Percentiles rank a stretch among this genome's conserved stretches.
phyloP scores from a whole-genome alignment of 768 basidiomycete species.

The Mycena alexandri region DNA sequence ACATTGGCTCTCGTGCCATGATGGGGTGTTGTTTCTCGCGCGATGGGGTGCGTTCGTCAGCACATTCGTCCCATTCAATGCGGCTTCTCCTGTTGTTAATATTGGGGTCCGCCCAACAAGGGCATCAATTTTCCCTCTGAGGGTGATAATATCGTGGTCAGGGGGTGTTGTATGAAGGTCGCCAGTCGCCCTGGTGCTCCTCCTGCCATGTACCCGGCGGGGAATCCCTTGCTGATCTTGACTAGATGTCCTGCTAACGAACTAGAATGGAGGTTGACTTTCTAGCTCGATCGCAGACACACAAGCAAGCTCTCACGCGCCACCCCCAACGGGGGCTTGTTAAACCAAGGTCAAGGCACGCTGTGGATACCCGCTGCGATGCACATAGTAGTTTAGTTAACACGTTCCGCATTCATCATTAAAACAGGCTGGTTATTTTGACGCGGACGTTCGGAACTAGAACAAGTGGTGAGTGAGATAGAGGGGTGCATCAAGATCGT shows the following conservation, averaged over 20 bases:
- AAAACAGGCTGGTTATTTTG: background rate
- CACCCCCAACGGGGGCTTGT: background rate
- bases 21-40: constrained; percentile 7
- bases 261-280: background rate
- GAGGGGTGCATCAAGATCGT: background rate
- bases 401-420: background rate
- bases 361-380: background rate
- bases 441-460: background rate
- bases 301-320: background rate
- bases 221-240: too few species aligned
- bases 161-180: too few species aligned
- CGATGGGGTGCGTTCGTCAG: background rate
- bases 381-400: background rate
- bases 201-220: too few species aligned
- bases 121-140: too few species aligned
- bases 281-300: background rate
- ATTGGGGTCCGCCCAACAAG: background rate
- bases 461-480: background rate
- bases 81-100: background rate
- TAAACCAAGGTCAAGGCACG: background rate
- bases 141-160: too few species aligned
- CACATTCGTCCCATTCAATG: background rate
- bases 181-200: too few species aligned
- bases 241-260: too few species aligned
- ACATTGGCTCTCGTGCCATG: constrained; percentile 18